Percentiles rank a stretch among this genome's conserved stretches.
Conservation (phyloP, 371 early-diverging fungal species). For the Nematocida ironsii region DNA sequence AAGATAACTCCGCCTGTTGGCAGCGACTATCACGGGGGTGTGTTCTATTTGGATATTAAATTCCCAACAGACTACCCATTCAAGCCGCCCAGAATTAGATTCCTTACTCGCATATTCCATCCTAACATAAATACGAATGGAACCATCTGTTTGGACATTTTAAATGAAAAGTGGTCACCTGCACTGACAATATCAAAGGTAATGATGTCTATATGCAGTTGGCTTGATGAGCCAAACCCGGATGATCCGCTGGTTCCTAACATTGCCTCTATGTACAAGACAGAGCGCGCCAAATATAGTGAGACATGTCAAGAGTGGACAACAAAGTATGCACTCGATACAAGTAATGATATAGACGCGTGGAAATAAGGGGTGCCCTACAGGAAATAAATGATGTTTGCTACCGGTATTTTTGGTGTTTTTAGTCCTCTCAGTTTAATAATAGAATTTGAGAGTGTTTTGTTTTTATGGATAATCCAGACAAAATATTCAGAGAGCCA, state of each 20-base stretch:
- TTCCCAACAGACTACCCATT: constrained; percentile 98
- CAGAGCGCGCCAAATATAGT: constrained; percentile 73
- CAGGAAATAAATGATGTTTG: constrained; percentile 14
- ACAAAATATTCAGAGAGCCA: constrained; percentile 47
- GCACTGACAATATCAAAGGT: constrained; percentile 92
- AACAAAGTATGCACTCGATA: constrained; percentile 59
- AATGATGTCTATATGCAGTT: constrained; percentile 85
- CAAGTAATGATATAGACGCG: constrained; percentile 55
- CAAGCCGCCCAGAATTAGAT: constrained; percentile 94
- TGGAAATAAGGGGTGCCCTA: constrained; percentile 29
- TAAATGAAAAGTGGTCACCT: constrained; percentile 96
- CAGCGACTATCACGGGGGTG: constrained; percentile 83
- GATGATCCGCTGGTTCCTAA: constrained; percentile 90
- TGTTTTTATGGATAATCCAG: constrained; percentile 51
- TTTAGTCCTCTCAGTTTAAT: background rate
- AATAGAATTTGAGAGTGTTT: background rate
- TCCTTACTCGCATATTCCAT: constrained; percentile 92
- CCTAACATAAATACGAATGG: constrained; percentile 98
- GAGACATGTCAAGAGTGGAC: constrained; percentile 67
- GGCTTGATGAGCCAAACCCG: constrained; percentile 96
- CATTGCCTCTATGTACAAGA: constrained; percentile 89
- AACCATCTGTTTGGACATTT: constrained; percentile 91
- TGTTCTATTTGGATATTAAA: constrained; percentile 91
- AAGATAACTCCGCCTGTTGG: constrained; percentile 76
- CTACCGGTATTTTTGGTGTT: background rate